Evolutionary conservation across 257 asterid genomes (phyloP).

Genomic region (Scutellaria baicalensis): DNA sequence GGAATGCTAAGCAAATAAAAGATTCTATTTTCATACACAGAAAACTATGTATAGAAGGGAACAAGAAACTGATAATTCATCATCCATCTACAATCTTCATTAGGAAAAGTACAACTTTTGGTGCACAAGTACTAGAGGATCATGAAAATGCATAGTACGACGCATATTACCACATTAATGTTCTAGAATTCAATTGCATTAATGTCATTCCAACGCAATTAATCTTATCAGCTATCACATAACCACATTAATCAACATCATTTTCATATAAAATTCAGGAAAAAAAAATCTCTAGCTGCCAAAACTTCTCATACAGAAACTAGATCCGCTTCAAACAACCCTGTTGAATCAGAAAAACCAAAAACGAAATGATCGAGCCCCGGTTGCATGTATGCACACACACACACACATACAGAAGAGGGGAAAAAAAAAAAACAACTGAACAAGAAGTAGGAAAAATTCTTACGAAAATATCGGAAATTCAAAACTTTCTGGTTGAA

Average conservation of each 20-base stretch:
- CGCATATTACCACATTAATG: not conserved
- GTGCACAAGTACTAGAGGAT: not conserved
- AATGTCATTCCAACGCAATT: not conserved
- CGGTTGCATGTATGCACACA: not conserved
- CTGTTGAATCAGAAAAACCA: not conserved
- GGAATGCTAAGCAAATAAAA: not conserved
- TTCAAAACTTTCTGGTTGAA: not conserved
- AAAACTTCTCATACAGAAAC: not conserved
- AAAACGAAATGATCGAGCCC: constrained; percentile 13
- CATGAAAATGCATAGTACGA: not conserved
- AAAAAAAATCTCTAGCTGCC: not conserved
- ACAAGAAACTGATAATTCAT: not conserved
- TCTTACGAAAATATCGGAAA: constrained; percentile 16
- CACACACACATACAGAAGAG: not conserved
- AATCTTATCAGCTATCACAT: not conserved
- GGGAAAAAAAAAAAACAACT: not conserved
- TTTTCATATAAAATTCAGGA: not conserved
- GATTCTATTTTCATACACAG: not conserved
- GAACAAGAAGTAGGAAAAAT: constrained; percentile 5
- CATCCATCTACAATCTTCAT: not conserved
- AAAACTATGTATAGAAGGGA: not conserved
- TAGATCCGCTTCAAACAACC: constrained; percentile 18
- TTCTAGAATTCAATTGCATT: not conserved
- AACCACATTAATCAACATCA: constrained; percentile 13
- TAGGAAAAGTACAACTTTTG: constrained; percentile 2